Evolutionary conservation across 2,329 filamentous ascomycete species (phyloP), one percentile per base, ranked within the genome.

Genomic region (Neopestalotiopsis sp.): DNA sequence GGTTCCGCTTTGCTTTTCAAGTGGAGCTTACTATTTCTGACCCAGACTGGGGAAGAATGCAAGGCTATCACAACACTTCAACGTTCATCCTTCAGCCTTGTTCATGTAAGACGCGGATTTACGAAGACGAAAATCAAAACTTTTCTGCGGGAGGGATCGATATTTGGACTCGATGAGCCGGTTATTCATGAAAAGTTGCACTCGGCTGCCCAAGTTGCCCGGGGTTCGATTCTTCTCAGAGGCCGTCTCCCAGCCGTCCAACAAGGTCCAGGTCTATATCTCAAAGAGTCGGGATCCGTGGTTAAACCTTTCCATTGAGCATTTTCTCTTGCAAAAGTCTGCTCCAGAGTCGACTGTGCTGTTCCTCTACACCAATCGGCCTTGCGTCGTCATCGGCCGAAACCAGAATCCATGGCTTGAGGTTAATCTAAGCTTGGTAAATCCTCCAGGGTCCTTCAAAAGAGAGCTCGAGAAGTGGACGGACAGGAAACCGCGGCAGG

Each of bases 321-420:
- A 98, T 79, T 91, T 93, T 79, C 90, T 99, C 38, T 88, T 98
- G 7, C 90, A 93, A 75, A 89, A 90, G 67, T 91, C 92, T 0
- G 88, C 91, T 1, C 84, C 89, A 6, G 88, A 92, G 70, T 94
- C 94, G 13, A 91, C 88, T 14, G 81, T 98, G 65, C 88, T 98
- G 1, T 92, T 98, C 68, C 88, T 98, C 65, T 99, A 98, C 83
- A 88, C 90, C 75, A 98, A 99, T 81, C 82, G 89, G 49, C 94
- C 95, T 0, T 94, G 93, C 78, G 88, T 99, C 69, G 91, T 99
- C 77, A 91, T 99, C 73, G 96, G 96, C 58, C 91, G 96, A 70
- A 99, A 99, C 79, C 96, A 99, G 83, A 99, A 99, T 79, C 96
- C 96, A 67, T 99, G 95, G 96, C 86, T 94, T 9, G 96, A 99